Conservation (phyloP, 345 rosid genomes). For the Citrus mangshanensis region DNA sequence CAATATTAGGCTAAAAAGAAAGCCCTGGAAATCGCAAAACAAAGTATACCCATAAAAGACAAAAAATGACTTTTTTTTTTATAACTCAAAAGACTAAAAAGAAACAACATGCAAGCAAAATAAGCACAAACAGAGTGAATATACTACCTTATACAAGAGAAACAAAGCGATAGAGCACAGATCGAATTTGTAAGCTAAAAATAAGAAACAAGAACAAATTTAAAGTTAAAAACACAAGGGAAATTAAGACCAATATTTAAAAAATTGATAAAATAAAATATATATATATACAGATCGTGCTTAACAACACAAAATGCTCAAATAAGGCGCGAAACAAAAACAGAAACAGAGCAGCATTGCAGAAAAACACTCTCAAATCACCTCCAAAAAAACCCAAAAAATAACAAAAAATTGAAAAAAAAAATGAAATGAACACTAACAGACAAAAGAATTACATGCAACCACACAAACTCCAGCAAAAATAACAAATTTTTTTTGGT, state of each 20-base stretch:
- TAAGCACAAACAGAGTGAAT: not conserved
- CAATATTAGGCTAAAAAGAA: not conserved
- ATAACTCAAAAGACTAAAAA: too few relatives aligned
- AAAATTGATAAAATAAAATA: not conserved
- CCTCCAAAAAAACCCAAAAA: not conserved
- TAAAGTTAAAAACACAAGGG: not conserved
- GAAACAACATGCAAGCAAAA: constrained; percentile 2
- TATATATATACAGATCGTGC: not conserved
- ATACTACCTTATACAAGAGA: not conserved
- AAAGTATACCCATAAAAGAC: too few relatives aligned
- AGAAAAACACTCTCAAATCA: not conserved
- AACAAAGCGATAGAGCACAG: not conserved
- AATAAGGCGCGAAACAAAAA: not conserved
- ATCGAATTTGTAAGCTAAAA: not conserved
- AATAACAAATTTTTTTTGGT: too few relatives aligned
- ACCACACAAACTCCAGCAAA: too few relatives aligned
- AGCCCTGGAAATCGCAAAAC: not conserved
- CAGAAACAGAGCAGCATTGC: constrained; percentile 7
- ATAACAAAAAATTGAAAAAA: not conserved
- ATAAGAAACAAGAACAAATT: not conserved
- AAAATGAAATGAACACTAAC: too few relatives aligned
- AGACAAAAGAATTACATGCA: too few relatives aligned
- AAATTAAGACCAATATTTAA: not conserved
- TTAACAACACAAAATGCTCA: not conserved
- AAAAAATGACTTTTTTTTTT: too few relatives aligned